Evolutionary conservation across 805 yeast genomes (phyloP).

Genomic region (Starmerella khaoyaiensis): DNA sequence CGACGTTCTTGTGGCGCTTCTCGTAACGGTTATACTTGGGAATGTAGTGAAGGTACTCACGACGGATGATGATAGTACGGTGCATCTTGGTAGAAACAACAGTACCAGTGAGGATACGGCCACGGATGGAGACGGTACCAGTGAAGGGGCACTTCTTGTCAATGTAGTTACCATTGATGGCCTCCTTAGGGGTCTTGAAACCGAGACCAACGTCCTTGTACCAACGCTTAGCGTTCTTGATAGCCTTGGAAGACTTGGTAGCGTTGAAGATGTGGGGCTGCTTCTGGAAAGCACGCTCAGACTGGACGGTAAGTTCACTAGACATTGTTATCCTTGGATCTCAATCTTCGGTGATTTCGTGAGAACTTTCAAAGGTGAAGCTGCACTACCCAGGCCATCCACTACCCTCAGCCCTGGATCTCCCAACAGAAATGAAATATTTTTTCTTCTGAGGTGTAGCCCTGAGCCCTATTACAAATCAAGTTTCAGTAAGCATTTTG

Average conservation of each 20-base stretch:
- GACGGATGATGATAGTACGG: slow-evolving; percentile 99
- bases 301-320: slow-evolving; percentile 99
- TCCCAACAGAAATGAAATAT: slow-evolving; percentile 1
- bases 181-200: slow-evolving; percentile 99
- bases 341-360: slow-evolving; percentile 14
- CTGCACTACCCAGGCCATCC: slow-evolving; percentile 7
- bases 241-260: slow-evolving; percentile 96
- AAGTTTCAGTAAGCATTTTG: neutral
- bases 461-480: slow-evolving; percentile 17
- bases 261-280: slow-evolving; percentile 99
- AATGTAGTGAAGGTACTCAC: slow-evolving; percentile 99
- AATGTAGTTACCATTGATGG: slow-evolving; percentile 96
- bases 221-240: slow-evolving; percentile 99
- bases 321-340: slow-evolving; percentile 46
- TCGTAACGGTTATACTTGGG: slow-evolving; percentile 99
- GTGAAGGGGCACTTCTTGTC: slow-evolving; percentile 99
- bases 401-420: slow-evolving; percentile 5
- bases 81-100: slow-evolving; percentile 99
- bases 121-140: slow-evolving; percentile 96
- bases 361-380: slow-evolving; percentile 14
- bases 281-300: slow-evolving; percentile 99
- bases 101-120: slow-evolving; percentile 98
- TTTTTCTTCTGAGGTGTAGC: slow-evolving; percentile 9
- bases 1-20: slow-evolving; percentile 99
- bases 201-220: slow-evolving; percentile 99